These are phyloP conservation scores for Penicillium fuscoglaucum DNA, from an alignment of 2,329 filamentous ascomycete species.

Conservation along the genomic window DNA sequence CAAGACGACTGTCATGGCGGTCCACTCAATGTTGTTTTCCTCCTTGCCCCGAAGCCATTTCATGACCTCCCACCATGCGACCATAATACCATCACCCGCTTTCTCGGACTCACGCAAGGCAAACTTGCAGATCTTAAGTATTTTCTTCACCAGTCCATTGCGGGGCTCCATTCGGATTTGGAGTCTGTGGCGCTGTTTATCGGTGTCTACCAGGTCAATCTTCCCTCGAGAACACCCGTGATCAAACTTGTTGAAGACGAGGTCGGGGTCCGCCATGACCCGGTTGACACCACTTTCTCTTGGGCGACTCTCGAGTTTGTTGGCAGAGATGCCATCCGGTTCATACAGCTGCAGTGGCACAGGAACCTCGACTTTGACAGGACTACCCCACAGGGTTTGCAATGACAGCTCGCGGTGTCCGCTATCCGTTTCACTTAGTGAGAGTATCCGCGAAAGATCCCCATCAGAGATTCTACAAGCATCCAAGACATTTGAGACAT, in stretches of 20 bases:
- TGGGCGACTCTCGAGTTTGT: slow-evolving; percentile 51
- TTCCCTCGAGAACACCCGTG: slow-evolving; percentile 61
- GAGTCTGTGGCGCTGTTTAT: slow-evolving; percentile 64
- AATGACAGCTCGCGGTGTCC: slow-evolving; percentile 68
- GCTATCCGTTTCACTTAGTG: slow-evolving; percentile 65
- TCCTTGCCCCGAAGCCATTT: slow-evolving; percentile 63
- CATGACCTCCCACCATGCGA: slow-evolving; percentile 72
- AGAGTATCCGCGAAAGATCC: slow-evolving; percentile 65
- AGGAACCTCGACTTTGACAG: slow-evolving; percentile 67
- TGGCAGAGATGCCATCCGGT: slow-evolving; percentile 59
- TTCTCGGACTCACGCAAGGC: slow-evolving; percentile 59
- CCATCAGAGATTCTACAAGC: slow-evolving; percentile 71
- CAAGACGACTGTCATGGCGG: slow-evolving; percentile 63
- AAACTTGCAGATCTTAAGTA: slow-evolving; percentile 64
- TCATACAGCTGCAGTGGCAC: slow-evolving; percentile 59
- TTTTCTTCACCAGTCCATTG: slow-evolving; percentile 61
- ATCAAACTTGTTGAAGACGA: slow-evolving; percentile 53
- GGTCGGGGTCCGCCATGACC: slow-evolving; percentile 46
- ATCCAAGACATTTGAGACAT: slow-evolving; percentile 68
- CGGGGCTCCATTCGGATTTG: slow-evolving; percentile 66
- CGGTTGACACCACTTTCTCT: slow-evolving; percentile 54
- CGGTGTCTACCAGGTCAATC: slow-evolving; percentile 66
- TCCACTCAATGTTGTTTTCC: slow-evolving; percentile 65
- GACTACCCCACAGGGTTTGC: slow-evolving; percentile 72
- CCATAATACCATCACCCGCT: slow-evolving; percentile 61